Evolutionary conservation across 208 protist genomes (phyloP), one percentile per base, ranked within the genome.

Genomic region (Trypanosoma grayi): DNA sequence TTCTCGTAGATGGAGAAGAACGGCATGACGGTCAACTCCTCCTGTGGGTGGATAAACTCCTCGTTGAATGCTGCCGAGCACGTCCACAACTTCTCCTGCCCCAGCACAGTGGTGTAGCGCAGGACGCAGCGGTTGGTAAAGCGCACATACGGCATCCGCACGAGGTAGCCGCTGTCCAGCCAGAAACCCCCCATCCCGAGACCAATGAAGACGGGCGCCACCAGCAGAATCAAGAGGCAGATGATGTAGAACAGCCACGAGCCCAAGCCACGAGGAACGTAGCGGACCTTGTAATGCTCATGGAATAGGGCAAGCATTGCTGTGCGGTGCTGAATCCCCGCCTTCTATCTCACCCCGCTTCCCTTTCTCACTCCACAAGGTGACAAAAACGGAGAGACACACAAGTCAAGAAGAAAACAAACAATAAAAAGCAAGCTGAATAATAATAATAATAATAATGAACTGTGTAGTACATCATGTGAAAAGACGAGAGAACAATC

Each of bases 141-240:
- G 39, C 34, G 58, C 0, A 85, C 53, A 4, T 78, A 20, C 9
- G 87, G 77, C 33, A 53, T 81, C 16, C 78, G 41, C 34, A 77
- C 74, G 41, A 87, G 76, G 65, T 71, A 70, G 53, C 78, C 83
- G 27, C 54, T 67, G 63, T 73, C 40, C n/a, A 82, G 11, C 87
- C 84, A 94, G 41, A 94, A 92, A 62, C 88, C 85, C 50, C 77
- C 46, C 82, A 89, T 90, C n/a, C 67, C 57, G 8, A 83, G 48
- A 22, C 76, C 73, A 51, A 94, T 82, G 39, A 89, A 55, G 31
- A 87, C 72, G 0, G 83, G 80, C 9, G 75, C 22, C n/a, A 83
- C 64, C 13, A 92, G 66, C 13, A 92, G 58, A 22, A 50, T 41
- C 18, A 92, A 66, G 6, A 92, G 73, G 36, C 77, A 81, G 24